Evolutionary conservation across 2,329 filamentous ascomycete genomes (phyloP), one percentile per base, ranked within the genome.

Genomic region (Magnaporthales sp.): DNA sequence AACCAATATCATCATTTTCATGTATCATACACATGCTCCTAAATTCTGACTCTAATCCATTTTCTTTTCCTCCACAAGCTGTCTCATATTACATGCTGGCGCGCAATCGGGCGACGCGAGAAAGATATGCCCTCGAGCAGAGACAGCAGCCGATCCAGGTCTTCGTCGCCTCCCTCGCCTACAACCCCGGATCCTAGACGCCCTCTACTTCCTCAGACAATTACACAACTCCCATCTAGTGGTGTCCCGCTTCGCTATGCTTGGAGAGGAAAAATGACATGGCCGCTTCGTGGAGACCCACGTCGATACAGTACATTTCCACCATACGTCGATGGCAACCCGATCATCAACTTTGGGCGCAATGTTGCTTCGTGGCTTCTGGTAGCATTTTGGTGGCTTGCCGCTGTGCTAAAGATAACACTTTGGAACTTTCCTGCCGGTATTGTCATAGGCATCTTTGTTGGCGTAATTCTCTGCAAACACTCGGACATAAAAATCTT

Each of bases 261-360:
- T 13, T 66, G 64, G 64, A 58, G 54, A 9, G 64, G 64, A 7
- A 66, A 58, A 15, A 58, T 66, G 31, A 60, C 64, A 24, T 66
- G 64, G 64, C 64, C 64, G 11, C 56, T 66, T n/a, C 58, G 60
- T 10, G 64, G 64, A 11, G 64, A 66, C 15, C 64, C 64, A 22
- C 64, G 64, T 24, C 29, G 64, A 32, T 66, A 66, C 64, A 66
- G 64, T 56, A 66, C 64, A 26, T 66, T 66, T 27, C 64, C 64
- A 10, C 64, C 64, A 10, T 66, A 61, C 51, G n/a, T 24, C 2
- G 64, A 66, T 2, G 64, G 64, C 22, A 29, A 62, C 9, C 30
- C 27, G 2, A n/a, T 66, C 24, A 7, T 32, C 3, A 24, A 26
- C 1, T 27, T 60, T 46, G 56, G 54, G n/a, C 54, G 56, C 4